Conservation (phyloP, 108 stramenopile genomes). For the Pseudonitzschia pungens region DNA sequence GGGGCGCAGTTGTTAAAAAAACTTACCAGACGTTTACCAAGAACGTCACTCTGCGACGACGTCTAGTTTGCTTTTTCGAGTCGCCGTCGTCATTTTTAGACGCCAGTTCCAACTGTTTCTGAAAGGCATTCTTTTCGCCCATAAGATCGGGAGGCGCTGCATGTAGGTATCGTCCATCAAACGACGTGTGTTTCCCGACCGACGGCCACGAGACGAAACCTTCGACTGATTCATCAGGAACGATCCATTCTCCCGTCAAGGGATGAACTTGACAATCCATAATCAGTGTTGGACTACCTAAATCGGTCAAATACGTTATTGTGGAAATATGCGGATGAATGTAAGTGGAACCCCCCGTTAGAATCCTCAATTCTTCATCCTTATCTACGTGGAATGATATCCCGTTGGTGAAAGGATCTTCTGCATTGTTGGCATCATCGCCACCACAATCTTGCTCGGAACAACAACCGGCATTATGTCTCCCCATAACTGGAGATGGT, state of each 20-base stretch:
- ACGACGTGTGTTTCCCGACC: conserved; percentile 74
- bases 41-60: conserved; percentile 73
- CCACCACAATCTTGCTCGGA: conserved; percentile 1
- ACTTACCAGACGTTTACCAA: conserved; percentile 86
- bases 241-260: conserved; percentile 60
- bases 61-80: conserved; percentile 19
- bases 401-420: conserved; percentile 32
- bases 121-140: conserved; percentile 46
- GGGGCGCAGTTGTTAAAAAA: background rate
- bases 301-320: conserved; percentile 76
- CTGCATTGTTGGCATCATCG: conserved; percentile 28
- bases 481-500: conserved; percentile 58
- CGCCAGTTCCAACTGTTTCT: conserved; percentile 38
- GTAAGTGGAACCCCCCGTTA: conserved; percentile 65
- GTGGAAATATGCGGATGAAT: conserved; percentile 83
- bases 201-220: conserved; percentile 69
- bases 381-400: conserved; percentile 89
- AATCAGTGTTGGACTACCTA: conserved; percentile 70
- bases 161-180: conserved; percentile 79
- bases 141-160: conserved; percentile 73
- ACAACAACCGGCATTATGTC: conserved; percentile 25
- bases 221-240: conserved; percentile 18
- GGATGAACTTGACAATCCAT: conserved; percentile 55
- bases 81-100: background rate
- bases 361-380: conserved; percentile 78